Conservation (phyloP, 768 basidiomycete species). For the Lactarius pseudohatsudake region DNA sequence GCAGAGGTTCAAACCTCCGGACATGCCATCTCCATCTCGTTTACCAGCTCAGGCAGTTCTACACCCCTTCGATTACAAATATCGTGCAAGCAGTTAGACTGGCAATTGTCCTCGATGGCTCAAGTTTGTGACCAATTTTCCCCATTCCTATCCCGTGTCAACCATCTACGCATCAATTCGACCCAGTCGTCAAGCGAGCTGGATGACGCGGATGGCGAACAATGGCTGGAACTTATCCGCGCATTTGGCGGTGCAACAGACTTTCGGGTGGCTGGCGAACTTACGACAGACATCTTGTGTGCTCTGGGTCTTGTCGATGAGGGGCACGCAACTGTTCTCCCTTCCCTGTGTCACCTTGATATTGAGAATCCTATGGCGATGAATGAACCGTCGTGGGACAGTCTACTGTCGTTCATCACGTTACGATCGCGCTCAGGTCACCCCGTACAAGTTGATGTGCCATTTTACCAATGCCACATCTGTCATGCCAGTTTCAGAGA, state of each 20-base stretch:
- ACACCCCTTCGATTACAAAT: not conserved
- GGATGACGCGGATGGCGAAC: not conserved
- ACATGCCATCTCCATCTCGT: not conserved
- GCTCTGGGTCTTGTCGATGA: conserved; percentile 16
- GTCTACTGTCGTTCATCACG: no score
- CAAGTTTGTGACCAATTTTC: not conserved
- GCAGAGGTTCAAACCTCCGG: not conserved
- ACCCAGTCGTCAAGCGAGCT: not conserved
- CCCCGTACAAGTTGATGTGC: no score
- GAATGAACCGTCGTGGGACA: no score
- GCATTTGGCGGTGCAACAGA: not conserved
- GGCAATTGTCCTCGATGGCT: not conserved
- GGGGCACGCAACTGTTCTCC: no score
- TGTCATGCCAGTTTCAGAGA: no score
- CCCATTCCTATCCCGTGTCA: not conserved
- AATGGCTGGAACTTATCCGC: not conserved
- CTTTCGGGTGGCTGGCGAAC: not conserved
- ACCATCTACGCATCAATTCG: not conserved
- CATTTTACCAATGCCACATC: no score
- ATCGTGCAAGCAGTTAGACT: not conserved
- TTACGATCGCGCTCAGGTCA: no score
- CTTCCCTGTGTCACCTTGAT: no score
- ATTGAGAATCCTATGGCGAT: no score
- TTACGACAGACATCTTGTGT: no score
- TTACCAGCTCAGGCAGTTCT: not conserved